Evolutionary conservation across 768 basidiomycete species (phyloP), one percentile per base, ranked within the genome.

Genomic region (Leccinum fibrillosum): DNA sequence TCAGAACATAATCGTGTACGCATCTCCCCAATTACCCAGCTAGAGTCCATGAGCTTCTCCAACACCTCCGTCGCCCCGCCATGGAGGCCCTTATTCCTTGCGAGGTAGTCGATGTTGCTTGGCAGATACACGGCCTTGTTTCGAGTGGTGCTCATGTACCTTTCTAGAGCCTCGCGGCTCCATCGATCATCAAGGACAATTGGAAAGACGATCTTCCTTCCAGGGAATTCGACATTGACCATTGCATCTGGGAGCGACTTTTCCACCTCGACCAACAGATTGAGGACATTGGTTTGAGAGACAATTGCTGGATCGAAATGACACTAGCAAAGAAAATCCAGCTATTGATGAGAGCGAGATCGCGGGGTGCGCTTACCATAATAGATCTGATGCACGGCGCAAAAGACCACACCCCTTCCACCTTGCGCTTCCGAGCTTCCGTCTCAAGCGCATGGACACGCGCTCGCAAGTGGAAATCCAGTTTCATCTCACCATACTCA

Each of bases 21-120:
- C 21, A 44, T 49, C 35, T 10, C 10, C 23, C 8, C 23, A 60
- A 71, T 12, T 58, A 85, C 84, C 77, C 79, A 85, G 62, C 79
- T 78, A 5, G 81, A 81, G 15, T 67, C 73, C 9, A 81, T 69
- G 9, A 87, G 68, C 56, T 81, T 75, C 21, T 73, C 66, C 52
- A 84, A 60, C 0, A 77, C 79, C 35, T 82, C 82, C 17, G 69
- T 66, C 2, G 75, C 62, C 5, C 76, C 76, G 32, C 75, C 75
- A 13, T 71, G 61, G 10, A 87, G 70, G 0, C 85, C 85, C 61
- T 86, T 88, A 47, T 86, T 86, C 39, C 72, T 74, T 1, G 85
- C 85, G 2, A 89, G 76, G 63, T 88, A 88, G 39, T 86, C 82
- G 35, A 88, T 72, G 62, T 90, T 89, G 66, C 82, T 84, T 0